phyloP scores from a whole-genome alignment of 2,329 filamentous ascomycete genomes.

The Arthrobotrys megalospora region DNA sequence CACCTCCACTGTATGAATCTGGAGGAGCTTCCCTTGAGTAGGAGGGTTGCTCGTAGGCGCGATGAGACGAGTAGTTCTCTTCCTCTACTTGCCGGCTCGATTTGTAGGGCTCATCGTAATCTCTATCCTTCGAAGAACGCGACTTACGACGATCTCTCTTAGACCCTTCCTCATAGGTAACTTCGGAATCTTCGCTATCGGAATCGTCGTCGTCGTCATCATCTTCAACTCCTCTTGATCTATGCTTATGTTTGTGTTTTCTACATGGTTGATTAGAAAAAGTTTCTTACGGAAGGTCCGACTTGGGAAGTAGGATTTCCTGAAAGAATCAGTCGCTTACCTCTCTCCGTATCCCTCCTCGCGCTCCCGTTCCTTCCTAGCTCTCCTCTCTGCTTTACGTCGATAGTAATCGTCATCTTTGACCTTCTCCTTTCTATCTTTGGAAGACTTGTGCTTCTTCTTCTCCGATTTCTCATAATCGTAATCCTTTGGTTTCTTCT shows the following conservation, averaged over 20 bases:
- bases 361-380: slow-evolving; percentile 50
- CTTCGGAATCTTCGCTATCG: slow-evolving; percentile 47
- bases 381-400: slow-evolving; percentile 52
- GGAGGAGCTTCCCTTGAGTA: slow-evolving; percentile 12
- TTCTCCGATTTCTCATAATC: slow-evolving; percentile 37
- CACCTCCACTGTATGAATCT: slow-evolving; percentile 18
- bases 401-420: slow-evolving; percentile 60
- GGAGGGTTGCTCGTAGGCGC: slow-evolving; percentile 25
- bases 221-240: slow-evolving; percentile 26
- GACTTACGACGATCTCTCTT: slow-evolving; percentile 38
- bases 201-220: slow-evolving; percentile 38
- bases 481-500: slow-evolving; percentile 58
- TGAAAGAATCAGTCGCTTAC: slow-evolving; percentile 1
- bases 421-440: slow-evolving; percentile 59
- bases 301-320: background rate
- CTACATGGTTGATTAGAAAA: slow-evolving; percentile 5
- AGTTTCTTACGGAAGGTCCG: background rate
- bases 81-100: slow-evolving; percentile 20
- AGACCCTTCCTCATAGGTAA: slow-evolving; percentile 18
- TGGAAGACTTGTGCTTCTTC: slow-evolving; percentile 60
- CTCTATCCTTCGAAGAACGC: slow-evolving; percentile 41
- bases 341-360: slow-evolving; percentile 42
- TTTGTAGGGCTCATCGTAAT: slow-evolving; percentile 32
- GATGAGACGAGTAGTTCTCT: slow-evolving; percentile 25
- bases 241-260: slow-evolving; percentile 46